Evolutionary conservation across 1,284 basidiomycete species (phyloP), one percentile per base, ranked within the genome.

Genomic region (Exobasidium cylindrosporum): DNA sequence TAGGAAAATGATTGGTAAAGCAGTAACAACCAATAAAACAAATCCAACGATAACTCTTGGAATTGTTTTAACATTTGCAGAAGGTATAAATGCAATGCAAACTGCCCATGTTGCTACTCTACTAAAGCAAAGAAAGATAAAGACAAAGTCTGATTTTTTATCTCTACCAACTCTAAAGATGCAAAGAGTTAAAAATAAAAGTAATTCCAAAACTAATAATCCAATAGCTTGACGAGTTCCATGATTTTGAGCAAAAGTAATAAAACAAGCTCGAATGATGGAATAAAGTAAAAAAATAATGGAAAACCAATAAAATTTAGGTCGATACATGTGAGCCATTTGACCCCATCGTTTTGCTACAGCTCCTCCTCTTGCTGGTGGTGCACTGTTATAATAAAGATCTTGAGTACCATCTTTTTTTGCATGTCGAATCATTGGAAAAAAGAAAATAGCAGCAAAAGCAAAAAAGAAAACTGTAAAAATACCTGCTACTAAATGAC

Each of bases 31-130:
- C 14, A 80, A 57, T 31, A 76, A 50, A 3, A 71, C 78, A 35
- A 76, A 77, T 2, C 76, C 77, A 0, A 80, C 64, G 23, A 80
- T 67, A 7, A 74, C 75, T 7, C 77, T 65, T 10, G 77, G 76
- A 46, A 80, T 78, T 28, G 73, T 74, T 60, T 69, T 62, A 52
- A 77, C 61, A 26, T 72, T 63, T 6, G 72, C 69, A 21, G 69
- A 44, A 3, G 67, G 68, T 23, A 76, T 74, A 47, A 80, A 63
- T 0, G 69, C 71, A 17, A 78, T 62, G 59, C 74, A 73, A 58
- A 79, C 55, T 1, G 65, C 70, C 70, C 73, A 79, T 26, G 69
- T 62, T 24, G 67, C 60, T 21, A 79, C 58, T 23, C 73, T 70
- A 63, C 74, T 72, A 30, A 73, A 47, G n/a, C 68, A 26, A 1